phyloP scores from a whole-genome alignment of 345 rosid genomes.

The Alliaria petiolata region DNA sequence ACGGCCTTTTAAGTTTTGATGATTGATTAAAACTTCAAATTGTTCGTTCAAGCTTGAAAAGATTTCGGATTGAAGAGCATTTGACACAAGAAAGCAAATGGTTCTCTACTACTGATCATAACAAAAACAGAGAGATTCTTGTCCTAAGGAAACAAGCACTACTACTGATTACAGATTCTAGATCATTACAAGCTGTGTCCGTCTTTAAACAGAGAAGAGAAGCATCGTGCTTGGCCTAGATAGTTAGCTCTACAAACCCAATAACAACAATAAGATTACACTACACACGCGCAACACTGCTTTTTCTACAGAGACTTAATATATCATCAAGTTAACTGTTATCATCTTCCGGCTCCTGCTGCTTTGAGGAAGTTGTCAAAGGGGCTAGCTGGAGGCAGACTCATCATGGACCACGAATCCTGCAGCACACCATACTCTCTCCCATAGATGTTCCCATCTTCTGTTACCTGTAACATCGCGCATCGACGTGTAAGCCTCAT shows the following conservation, averaged over 20 bases:
- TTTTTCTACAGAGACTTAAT: constrained; percentile 15
- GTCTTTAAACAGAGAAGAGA: neutral
- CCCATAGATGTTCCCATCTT: neutral
- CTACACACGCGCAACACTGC: neutral
- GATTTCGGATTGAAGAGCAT: neutral
- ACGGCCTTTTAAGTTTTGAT: neutral
- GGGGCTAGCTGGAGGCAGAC: constrained; percentile 91
- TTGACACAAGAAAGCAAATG: neutral
- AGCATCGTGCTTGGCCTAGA: constrained; percentile 13
- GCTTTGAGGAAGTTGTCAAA: constrained; percentile 92
- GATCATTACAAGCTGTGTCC: constrained; percentile 9
- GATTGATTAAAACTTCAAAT: neutral
- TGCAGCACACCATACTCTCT: constrained; percentile 24
- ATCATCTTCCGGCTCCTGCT: constrained; percentile 50
- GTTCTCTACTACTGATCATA: constrained; percentile 1
- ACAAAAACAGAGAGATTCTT: constrained; percentile 2
- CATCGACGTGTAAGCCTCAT: neutral
- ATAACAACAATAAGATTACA: constrained; percentile 17
- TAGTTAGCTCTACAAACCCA: constrained; percentile 14
- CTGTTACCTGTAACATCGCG: constrained; percentile 15
- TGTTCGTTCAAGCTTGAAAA: neutral
- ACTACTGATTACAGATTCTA: constrained; percentile 2
- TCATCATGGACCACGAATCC: constrained; percentile 57
- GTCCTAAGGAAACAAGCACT: neutral
- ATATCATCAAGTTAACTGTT: constrained; percentile 1